Conservation (phyloP, 73 alveolate species). For the Paramecium biaurelia region DNA sequence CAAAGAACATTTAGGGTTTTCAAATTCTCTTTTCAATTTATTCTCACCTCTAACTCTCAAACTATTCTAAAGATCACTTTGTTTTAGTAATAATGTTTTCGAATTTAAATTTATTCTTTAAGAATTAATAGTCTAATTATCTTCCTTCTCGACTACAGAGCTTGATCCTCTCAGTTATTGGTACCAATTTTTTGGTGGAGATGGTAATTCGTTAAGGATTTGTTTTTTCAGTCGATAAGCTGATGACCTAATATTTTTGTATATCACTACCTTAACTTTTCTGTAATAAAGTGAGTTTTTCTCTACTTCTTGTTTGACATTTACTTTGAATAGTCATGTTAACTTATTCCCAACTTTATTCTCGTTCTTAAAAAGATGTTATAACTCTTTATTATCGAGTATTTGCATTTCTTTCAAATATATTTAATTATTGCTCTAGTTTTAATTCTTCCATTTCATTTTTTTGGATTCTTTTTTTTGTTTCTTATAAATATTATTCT, state of each 20-base stretch:
- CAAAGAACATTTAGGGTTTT: not conserved
- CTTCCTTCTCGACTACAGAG: not conserved
- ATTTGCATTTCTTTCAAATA: conserved; percentile 4
- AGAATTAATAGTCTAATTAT: not conserved
- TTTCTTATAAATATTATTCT: not conserved
- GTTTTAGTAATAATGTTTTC: not conserved
- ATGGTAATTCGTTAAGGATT: not conserved
- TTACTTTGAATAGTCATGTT: not conserved
- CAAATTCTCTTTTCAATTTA: not conserved
- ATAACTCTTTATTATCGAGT: conserved; percentile 18
- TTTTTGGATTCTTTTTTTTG: not conserved
- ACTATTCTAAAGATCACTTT: not conserved
- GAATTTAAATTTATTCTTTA: not conserved
- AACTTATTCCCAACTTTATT: not conserved
- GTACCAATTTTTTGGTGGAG: not conserved
- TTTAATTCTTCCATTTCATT: not conserved
- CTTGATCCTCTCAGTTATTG: not conserved
- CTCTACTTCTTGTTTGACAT: not conserved
- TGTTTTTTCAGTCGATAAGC: not conserved
- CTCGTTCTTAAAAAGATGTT: not conserved
- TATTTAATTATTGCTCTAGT: not conserved
- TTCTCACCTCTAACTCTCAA: not conserved
- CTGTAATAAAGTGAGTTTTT: not conserved
- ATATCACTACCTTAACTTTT: not conserved
- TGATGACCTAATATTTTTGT: not conserved